Conservation (phyloP, 768 basidiomycete species). For the Dictyophora rubrovolvata region DNA sequence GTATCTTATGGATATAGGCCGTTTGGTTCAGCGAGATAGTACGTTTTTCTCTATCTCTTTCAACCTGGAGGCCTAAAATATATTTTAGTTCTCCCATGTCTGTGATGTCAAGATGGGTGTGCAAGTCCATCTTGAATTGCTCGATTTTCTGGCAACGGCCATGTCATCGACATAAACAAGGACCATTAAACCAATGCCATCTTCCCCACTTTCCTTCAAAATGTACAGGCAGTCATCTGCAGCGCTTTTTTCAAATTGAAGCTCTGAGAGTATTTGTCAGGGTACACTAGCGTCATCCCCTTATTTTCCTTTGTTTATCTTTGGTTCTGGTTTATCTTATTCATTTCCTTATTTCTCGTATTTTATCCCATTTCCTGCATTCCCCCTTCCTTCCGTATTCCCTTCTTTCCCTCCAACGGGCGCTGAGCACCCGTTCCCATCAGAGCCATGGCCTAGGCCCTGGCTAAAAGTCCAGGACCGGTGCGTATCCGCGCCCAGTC, state of each 20-base stretch:
- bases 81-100: conserved; percentile 10
- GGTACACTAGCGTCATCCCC: too few species aligned
- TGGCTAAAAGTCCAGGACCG: too few species aligned
- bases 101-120: conserved; percentile 8
- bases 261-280: not conserved
- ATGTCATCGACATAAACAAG: conserved; percentile 11
- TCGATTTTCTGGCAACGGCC: conserved; percentile 3
- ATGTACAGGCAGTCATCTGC: conserved; percentile 14
- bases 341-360: too few species aligned
- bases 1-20: conserved; percentile 1
- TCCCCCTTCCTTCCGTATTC: too few species aligned
- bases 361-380: too few species aligned
- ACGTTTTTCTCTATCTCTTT: conserved; percentile 1
- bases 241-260: conserved; percentile 1
- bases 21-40: conserved; percentile 9
- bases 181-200: conserved; percentile 1
- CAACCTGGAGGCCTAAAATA: conserved; percentile 7
- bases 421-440: too few species aligned
- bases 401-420: too few species aligned
- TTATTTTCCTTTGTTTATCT: too few species aligned
- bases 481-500: too few species aligned
- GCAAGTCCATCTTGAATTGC: conserved; percentile 2
- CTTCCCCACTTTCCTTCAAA: conserved; percentile 10
- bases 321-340: too few species aligned
- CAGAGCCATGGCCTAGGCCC: too few species aligned